Evolutionary conservation across 257 asterid genomes (phyloP), one percentile per base, ranked within the genome.

Genomic region (Linderniella brevidens): DNA sequence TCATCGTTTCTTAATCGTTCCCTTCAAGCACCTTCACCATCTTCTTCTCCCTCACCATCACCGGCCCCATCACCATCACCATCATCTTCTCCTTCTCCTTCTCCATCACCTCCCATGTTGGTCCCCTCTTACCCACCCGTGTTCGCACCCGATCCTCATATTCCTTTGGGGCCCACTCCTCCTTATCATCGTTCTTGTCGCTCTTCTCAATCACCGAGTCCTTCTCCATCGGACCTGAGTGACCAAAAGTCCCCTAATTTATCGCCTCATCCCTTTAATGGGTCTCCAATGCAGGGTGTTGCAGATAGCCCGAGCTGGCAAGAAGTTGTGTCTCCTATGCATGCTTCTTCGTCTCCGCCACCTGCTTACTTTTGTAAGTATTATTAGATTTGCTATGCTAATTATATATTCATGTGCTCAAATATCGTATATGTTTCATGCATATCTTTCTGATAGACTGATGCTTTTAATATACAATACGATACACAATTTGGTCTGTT

Each of bases 1-100:
- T 74, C 93, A 19, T 67, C 87, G 41, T 58, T 46, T 59, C 63
- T 73, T 18, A 64, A 66, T 53, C 64, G 45, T 58, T 61, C 86
- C 39, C 59, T 58, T 52, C 51, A 58, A 25, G 60, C 65, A 47
- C 41, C 58, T 43, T 61, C 75, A 19, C 86, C 79, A 55, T 35
- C 75, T 37, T 72, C 80, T 11, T 37, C 80, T 4, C 76, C 80
- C 9, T 49, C 69, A 10, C 69, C 70, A 8, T 35, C 68, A 35
- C 62, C 54, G 45, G 20, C 62, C 45, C 55, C 63, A 4, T 16
- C 66, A 8, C 81, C 81, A 43, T 67, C 66, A 17, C 43, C 50
- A 51, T 39, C 58, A 49, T 63, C 66, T 17, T 42, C 66, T 45
- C 18, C 55, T 41, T 41, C 62, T 17, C 57, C 68, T 19, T 3